Evolutionary conservation across 306 rosid species (phyloP).

Genomic region (Crotalaria pallida): DNA sequence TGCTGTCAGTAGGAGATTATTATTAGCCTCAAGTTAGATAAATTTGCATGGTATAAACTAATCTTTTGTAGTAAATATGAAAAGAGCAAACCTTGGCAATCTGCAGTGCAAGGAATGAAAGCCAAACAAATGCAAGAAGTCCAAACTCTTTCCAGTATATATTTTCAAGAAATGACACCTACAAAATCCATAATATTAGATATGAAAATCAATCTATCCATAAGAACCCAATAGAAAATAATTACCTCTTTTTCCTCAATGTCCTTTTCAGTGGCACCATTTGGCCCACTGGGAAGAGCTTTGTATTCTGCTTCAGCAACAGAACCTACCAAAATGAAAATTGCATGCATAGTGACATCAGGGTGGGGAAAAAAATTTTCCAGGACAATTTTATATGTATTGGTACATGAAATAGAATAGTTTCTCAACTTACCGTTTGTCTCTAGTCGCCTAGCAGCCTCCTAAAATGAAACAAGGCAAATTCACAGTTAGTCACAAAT

Average conservation of each 20-base stretch:
- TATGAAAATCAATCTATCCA: not conserved
- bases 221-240: not conserved
- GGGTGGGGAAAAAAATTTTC: not conserved
- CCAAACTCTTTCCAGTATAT: constrained; percentile 85
- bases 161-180: constrained; percentile 61
- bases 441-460: constrained; percentile 46
- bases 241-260: constrained; percentile 35
- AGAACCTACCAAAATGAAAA: constrained; percentile 39
- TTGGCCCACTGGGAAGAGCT: constrained; percentile 69
- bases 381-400: not conserved
- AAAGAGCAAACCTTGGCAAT: constrained; percentile 58
- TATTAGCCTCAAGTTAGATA: constrained; percentile 12
- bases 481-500: constrained; percentile 25
- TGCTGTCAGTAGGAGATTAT: constrained; percentile 33
- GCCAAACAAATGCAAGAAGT: constrained; percentile 85
- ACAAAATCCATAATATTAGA: constrained; percentile 35
- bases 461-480: constrained; percentile 46
- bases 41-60: not conserved
- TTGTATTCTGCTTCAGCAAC: constrained; percentile 62
- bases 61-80: not conserved
- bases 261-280: constrained; percentile 19
- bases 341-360: not conserved
- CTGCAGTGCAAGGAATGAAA: constrained; percentile 73
- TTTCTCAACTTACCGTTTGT: constrained; percentile 48
- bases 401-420: constrained; percentile 4